Conservation (phyloP, 139 green algal genomes). For the Gonium pectorale region DNA sequence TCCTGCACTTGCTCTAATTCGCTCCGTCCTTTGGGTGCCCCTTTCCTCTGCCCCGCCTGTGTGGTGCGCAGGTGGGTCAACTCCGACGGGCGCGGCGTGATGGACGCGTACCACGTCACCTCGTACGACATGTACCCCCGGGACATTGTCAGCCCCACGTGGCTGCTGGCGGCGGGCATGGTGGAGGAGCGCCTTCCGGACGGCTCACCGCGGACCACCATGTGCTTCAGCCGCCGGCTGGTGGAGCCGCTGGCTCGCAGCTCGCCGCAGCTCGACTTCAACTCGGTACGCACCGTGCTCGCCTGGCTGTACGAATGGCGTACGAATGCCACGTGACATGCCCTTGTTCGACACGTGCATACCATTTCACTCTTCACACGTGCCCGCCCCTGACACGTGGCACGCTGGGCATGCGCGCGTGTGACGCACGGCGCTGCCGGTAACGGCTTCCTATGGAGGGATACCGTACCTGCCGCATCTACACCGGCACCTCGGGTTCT, state of each 20-base stretch:
- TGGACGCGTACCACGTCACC: conserved; percentile 22
- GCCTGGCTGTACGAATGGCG: too few relatives aligned
- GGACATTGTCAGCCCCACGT: background rate
- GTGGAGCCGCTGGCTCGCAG: background rate
- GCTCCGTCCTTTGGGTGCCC: background rate
- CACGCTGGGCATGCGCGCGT: too few relatives aligned
- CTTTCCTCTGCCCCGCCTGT: background rate
- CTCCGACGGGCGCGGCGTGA: background rate
- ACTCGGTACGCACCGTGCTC: background rate
- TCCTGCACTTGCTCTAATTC: too few relatives aligned
- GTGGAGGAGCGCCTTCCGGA: background rate
- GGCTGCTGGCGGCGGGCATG: background rate
- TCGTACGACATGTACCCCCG: background rate
- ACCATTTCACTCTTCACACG: too few relatives aligned
- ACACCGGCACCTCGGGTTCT: too few relatives aligned
- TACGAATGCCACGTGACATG: too few relatives aligned
- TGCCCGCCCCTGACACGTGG: too few relatives aligned
- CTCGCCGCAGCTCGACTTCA: background rate
- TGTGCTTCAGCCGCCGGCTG: conserved; percentile 23
- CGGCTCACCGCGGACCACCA: background rate
- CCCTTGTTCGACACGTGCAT: too few relatives aligned
- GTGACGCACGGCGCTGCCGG: too few relatives aligned
- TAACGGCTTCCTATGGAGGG: too few relatives aligned
- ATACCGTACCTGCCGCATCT: too few relatives aligned
- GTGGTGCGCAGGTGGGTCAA: background rate